phyloP scores from a whole-genome alignment of 805 yeast genomes.

The Pichia californica region DNA sequence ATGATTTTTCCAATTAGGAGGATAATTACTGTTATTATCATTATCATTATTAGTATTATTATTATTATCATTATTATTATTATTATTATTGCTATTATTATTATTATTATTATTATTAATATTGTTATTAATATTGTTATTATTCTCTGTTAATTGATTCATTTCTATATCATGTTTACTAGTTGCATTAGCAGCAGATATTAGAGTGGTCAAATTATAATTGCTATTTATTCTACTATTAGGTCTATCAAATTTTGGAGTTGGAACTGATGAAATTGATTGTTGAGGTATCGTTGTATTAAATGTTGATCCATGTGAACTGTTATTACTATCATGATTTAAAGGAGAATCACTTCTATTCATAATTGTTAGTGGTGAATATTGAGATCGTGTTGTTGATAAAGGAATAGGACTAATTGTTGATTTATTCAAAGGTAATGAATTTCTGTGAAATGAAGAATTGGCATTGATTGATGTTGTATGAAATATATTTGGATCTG shows the following conservation, averaged over 20 bases:
- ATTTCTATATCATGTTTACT: neutral
- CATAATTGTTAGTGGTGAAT: neutral
- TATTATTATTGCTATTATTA: too few species aligned
- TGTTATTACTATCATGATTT: neutral
- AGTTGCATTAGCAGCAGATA: conserved; percentile 8
- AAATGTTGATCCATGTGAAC: too few species aligned
- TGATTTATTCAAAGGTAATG: neutral
- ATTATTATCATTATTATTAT: too few species aligned
- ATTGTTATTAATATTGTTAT: too few species aligned
- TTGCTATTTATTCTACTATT: neutral
- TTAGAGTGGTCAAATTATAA: conserved; percentile 3
- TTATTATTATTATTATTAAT: too few species aligned
- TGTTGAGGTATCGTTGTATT: too few species aligned
- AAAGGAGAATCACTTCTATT: neutral
- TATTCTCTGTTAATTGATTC: neutral
- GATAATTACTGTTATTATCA: neutral
- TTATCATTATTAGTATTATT: too few species aligned
- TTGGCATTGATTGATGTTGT: too few species aligned
- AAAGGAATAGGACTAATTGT: neutral
- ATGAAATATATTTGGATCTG: conserved; percentile 8
- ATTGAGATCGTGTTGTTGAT: neutral
- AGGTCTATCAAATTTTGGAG: neutral
- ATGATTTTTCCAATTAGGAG: conserved; percentile 14
- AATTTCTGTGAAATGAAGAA: too few species aligned
- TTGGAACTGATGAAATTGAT: neutral